Percentiles rank a stretch among this genome's conserved stretches.
phyloP scores from a whole-genome alignment of 75 land plant species.

The Selaginella moellendorffii region DNA sequence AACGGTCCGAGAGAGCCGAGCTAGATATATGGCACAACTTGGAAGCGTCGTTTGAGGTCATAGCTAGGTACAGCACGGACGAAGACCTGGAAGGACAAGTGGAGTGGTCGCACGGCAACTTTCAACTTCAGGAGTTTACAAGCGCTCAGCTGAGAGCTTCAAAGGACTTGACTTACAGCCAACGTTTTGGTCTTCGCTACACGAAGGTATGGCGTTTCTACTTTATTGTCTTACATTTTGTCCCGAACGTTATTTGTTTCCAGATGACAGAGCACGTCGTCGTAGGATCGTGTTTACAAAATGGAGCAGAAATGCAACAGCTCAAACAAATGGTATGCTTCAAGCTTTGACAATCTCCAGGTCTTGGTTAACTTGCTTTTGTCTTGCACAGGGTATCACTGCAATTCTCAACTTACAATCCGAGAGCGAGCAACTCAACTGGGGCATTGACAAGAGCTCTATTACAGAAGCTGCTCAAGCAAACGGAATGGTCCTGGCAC shows the following conservation, averaged over 20 bases:
- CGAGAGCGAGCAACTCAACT: slow-evolving; percentile 66
- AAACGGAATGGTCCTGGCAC: slow-evolving; percentile 37
- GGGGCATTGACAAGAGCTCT: slow-evolving; percentile 59
- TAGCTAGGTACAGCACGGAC: slow-evolving; percentile 34
- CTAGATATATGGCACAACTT: not conserved
- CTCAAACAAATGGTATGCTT: not conserved
- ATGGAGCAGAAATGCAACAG: slow-evolving; percentile 48
- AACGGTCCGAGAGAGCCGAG: not conserved
- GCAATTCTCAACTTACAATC: slow-evolving; percentile 85
- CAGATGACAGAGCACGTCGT: slow-evolving; percentile 83
- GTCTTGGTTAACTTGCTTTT: no score
- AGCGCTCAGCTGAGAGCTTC: slow-evolving; percentile 65
- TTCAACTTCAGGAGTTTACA: slow-evolving; percentile 68
- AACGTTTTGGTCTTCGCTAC: slow-evolving; percentile 59
- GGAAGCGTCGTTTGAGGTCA: not conserved
- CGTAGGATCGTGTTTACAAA: slow-evolving; percentile 91
- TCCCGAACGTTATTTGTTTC: not conserved
- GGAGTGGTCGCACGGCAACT: slow-evolving; percentile 81
- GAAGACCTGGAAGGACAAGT: slow-evolving; percentile 34
- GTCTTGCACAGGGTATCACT: slow-evolving; percentile 52
- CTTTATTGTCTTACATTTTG: not conserved
- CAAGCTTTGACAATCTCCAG: not conserved
- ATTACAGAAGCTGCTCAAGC: slow-evolving; percentile 41
- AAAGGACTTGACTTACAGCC: slow-evolving; percentile 77
- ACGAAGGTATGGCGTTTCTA: slow-evolving; percentile 48